Conservation (phyloP, 768 basidiomycete species). For the Mycena vulgaris region DNA sequence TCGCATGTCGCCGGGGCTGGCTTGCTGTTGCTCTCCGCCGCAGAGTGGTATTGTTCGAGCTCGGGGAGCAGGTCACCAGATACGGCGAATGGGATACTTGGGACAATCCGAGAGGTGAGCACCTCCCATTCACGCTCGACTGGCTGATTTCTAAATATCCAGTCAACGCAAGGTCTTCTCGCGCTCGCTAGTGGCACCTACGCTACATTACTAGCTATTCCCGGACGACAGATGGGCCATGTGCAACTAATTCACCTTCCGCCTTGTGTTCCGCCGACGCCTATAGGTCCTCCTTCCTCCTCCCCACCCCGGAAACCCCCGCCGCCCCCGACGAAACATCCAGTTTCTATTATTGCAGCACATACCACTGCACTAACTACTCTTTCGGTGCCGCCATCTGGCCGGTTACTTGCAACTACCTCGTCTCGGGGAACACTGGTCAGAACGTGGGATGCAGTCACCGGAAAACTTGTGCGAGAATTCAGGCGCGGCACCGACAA, state of each 20-base stretch:
- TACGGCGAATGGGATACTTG: conserved; percentile 89
- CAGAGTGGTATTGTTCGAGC: conserved; percentile 83
- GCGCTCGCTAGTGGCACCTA: conserved; percentile 84
- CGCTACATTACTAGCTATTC: conserved; percentile 88
- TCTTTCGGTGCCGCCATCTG: conserved; percentile 83
- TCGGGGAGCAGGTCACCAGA: conserved; percentile 74
- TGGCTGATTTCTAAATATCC: conserved; percentile 22
- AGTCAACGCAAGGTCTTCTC: conserved; percentile 69
- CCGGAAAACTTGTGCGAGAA: conserved; percentile 83
- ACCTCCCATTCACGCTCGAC: conserved; percentile 13
- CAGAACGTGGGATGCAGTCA: conserved; percentile 85
- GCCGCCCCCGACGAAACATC: conserved; percentile 70
- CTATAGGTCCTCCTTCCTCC: conserved; percentile 70
- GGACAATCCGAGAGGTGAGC: conserved; percentile 86
- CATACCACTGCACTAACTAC: conserved; percentile 87
- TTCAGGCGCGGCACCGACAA: conserved; percentile 90
- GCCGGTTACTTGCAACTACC: conserved; percentile 86
- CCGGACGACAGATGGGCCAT: conserved; percentile 90
- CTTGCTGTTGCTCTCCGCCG: conserved; percentile 86
- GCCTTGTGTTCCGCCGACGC: conserved; percentile 76
- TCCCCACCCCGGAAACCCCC: conserved; percentile 69
- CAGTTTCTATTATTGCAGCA: conserved; percentile 87
- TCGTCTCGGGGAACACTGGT: conserved; percentile 89
- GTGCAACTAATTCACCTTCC: conserved; percentile 91
- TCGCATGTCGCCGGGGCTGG: conserved; percentile 88